Conservation (phyloP, 2,329 filamentous ascomycete species). For the Fusarium tupiense region DNA sequence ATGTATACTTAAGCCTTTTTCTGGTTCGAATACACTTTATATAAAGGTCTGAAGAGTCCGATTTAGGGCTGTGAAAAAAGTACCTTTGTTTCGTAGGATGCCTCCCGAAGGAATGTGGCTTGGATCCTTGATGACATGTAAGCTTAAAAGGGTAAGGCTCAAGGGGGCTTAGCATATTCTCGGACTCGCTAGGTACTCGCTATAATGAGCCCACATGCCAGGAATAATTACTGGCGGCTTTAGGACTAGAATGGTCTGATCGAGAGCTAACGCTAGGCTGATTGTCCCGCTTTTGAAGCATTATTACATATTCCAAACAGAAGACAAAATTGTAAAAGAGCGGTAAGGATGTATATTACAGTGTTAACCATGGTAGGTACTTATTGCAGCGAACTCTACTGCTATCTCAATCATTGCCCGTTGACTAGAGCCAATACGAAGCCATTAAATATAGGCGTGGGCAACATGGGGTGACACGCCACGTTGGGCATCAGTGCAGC, state of each 20-base stretch:
- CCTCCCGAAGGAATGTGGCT: not conserved
- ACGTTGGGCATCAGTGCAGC: conserved; percentile 39
- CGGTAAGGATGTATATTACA: not conserved
- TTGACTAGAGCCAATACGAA: not conserved
- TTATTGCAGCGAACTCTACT: not conserved
- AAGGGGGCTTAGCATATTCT: not conserved
- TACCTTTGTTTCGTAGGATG: not conserved
- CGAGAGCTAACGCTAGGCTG: not conserved
- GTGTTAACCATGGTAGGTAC: fast-evolving
- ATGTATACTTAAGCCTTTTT: not conserved
- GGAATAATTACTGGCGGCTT: not conserved
- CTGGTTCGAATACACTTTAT: fast-evolving
- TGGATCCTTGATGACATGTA: not conserved
- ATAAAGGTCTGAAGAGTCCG: not conserved
- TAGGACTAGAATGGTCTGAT: not conserved
- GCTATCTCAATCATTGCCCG: not conserved
- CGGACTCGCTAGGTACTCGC: not conserved
- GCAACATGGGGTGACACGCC: not conserved
- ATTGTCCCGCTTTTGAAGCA: no score
- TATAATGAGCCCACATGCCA: not conserved
- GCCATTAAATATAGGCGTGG: not conserved
- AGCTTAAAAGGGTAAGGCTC: not conserved
- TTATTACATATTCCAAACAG: not conserved
- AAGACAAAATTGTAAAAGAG: no score
- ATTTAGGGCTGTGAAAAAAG: not conserved